A percentile compares a stretch with the other conserved stretches of the same genome.
Evolutionary conservation across 345 rosid species (phyloP).

Genomic region (Boechera stricta): DNA sequence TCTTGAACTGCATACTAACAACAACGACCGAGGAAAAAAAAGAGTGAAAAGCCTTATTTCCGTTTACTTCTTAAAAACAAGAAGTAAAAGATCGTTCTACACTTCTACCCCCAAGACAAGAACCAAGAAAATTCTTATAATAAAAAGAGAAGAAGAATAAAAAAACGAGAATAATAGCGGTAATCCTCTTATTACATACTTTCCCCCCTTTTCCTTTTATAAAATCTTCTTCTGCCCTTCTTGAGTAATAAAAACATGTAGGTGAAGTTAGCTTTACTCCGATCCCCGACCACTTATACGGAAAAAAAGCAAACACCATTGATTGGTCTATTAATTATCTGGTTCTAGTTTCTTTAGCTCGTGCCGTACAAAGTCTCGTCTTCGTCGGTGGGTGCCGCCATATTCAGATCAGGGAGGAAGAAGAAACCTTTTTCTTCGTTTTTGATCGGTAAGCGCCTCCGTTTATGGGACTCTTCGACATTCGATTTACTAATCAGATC

Average conservation of each 20-base stretch:
- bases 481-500: not conserved
- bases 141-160: too few species aligned
- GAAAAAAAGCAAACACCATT: not conserved
- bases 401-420: constrained; percentile 77
- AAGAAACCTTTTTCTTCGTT: constrained; percentile 38
- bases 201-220: not conserved
- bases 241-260: not conserved
- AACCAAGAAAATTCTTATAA: not conserved
- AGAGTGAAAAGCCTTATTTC: not conserved
- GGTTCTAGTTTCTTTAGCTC: constrained; percentile 42
- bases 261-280: too few species aligned
- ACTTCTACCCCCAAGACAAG: not conserved
- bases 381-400: constrained; percentile 64
- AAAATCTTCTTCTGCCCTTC: constrained; percentile 1
- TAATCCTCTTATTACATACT: constrained; percentile 27
- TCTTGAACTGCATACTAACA: constrained; percentile 14
- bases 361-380: constrained; percentile 49
- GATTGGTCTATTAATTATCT: constrained; percentile 11
- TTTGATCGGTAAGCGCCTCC: not conserved
- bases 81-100: not conserved
- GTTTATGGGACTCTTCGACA: constrained; percentile 3
- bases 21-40: not conserved
- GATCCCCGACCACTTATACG: too few species aligned
- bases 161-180: not conserved
- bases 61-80: not conserved